Evolutionary conservation across 2,329 filamentous ascomycete genomes (phyloP), one percentile per base, ranked within the genome.

Genomic region (Fusarium goolgardi): DNA sequence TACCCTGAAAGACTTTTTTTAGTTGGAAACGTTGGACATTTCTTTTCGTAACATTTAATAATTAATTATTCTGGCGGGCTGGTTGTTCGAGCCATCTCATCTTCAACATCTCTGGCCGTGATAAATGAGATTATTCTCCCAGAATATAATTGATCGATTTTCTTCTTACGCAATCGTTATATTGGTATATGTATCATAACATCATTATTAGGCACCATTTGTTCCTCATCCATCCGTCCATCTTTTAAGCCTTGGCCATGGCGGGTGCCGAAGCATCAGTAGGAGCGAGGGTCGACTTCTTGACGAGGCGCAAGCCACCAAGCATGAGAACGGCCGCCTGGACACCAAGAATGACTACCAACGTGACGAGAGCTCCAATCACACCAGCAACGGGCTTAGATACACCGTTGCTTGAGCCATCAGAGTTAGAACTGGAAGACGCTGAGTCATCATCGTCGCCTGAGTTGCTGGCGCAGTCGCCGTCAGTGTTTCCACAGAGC

Each of bases 341-440:
- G 21, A 83, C 37, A 16, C 78, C 81, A 40, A 85, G 77, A 18
- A 87, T 79, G 13, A 85, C 82, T 12, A 81, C 80, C 7, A 88
- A 77, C 0, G 85, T 86, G 37, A 91, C 82, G 68, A 94, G 78
- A 43, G 93, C 92, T 44, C 92, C 90, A 51, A 96, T 94, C 7
- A 95, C 92, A 52, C 93, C 93, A 1, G 92, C 93, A n/a, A 94
- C 88, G 8, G 87, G 84, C 37, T 84, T 87, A 51, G 90, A 91
- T 29, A 96, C 82, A 11, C 86, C 84, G 52, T 79, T 76, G 21
- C 72, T 66, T 35, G 62, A 63, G 37, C 65, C 62, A 23, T 21
- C 55, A 40, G 64, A 69, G 21, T 60, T 63, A 5, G 68, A 70
- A n/a, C 46, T 44, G 8, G 72, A 69, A 23, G 75, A 61, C 20